Evolutionary conservation across 169 alveolate genomes (phyloP).

Genomic region (Plasmodium relictum): DNA sequence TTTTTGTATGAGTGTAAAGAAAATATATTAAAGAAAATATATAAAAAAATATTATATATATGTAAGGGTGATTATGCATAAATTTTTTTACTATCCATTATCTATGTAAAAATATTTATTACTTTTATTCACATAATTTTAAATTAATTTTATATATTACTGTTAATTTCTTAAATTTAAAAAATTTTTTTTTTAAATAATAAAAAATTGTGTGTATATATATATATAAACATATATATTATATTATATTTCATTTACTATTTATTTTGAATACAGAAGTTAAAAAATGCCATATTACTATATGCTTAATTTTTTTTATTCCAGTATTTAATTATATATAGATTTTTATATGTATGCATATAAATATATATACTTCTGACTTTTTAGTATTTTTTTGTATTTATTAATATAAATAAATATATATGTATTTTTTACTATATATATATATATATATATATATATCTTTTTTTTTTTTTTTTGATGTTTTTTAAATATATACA

Average conservation of each 20-base stretch:
- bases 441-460: conserved; percentile 1
- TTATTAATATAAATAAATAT: not conserved
- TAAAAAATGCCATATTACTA: conserved; percentile 2
- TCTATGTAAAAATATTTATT: not conserved
- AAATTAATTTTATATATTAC: not conserved
- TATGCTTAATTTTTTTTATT: conserved; percentile 10
- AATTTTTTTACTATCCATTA: not conserved
- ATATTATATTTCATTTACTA: not conserved
- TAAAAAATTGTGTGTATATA: conserved; percentile 14
- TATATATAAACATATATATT: conserved; percentile 10
- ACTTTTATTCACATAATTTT: not conserved
- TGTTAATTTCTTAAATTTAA: not conserved
- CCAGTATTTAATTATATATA: not conserved
- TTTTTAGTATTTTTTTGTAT: not conserved
- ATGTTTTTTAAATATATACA: too few relatives aligned
- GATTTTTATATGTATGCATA: not conserved
- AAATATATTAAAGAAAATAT: conserved; percentile 23
- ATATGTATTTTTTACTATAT: not conserved
- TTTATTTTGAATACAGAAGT: conserved; percentile 1
- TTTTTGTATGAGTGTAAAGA: conserved; percentile 18
- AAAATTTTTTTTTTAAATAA: conserved; percentile 3
- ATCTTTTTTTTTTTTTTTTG: not conserved
- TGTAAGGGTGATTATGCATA: conserved; percentile 20
- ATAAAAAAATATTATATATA: conserved; percentile 13
- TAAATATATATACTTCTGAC: not conserved